Evolutionary conservation across 345 rosid species (phyloP).

Genomic region (Pelargonium nanum): DNA sequence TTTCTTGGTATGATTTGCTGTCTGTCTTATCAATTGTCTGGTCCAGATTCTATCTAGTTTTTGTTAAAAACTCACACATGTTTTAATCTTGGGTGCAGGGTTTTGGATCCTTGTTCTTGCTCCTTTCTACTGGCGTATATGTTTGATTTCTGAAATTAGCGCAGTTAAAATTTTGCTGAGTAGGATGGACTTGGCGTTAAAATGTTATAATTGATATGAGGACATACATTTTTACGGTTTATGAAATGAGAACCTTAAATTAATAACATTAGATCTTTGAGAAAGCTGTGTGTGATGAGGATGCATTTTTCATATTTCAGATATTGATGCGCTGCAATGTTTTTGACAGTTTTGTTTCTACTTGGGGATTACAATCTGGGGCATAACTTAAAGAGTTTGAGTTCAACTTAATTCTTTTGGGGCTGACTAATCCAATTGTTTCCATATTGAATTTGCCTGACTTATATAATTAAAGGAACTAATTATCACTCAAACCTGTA

Average conservation of each 20-base stretch:
- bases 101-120: slow-evolving; percentile 83
- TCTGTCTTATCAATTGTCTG: neutral
- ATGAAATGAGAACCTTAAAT: neutral
- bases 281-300: too few species aligned
- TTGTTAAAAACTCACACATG: neutral
- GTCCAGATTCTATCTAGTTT: neutral
- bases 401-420: too few species aligned
- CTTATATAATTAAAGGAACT: too few species aligned
- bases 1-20: slow-evolving; percentile 48
- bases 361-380: too few species aligned
- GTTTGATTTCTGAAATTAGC: slow-evolving; percentile 30
- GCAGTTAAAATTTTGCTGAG: slow-evolving; percentile 9
- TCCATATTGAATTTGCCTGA: too few species aligned
- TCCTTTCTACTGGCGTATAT: slow-evolving; percentile 80
- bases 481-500: too few species aligned
- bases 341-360: too few species aligned
- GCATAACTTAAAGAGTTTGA: too few species aligned
- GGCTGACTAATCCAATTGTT: too few species aligned
- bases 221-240: neutral
- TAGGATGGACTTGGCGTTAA: neutral
- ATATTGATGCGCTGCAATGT: too few species aligned
- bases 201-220: neutral
- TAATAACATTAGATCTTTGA: too few species aligned
- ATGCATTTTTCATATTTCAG: too few species aligned
- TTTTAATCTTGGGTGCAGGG: slow-evolving; percentile 45